These are phyloP conservation scores for Cyberlindnera subsufficiens DNA, from an alignment of 805 yeast species.

Conservation along the genomic window DNA sequence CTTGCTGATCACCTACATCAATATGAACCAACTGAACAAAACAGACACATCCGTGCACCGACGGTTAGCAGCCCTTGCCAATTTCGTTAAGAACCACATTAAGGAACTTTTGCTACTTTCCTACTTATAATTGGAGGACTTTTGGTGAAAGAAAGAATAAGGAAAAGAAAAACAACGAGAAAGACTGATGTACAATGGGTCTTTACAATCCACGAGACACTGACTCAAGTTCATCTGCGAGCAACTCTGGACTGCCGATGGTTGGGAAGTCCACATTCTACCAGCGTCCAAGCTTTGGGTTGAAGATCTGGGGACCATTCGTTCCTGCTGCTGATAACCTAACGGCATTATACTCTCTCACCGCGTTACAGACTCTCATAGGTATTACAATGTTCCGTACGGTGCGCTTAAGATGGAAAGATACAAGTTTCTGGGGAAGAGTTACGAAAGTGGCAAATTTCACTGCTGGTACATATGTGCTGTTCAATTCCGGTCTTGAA, in stretches of 20 bases:
- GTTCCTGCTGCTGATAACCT: slow-evolving; percentile 68
- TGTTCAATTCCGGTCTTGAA: slow-evolving; percentile 55
- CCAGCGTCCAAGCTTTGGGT: slow-evolving; percentile 52
- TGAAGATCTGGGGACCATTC: slow-evolving; percentile 62
- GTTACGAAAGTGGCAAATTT: slow-evolving; percentile 28
- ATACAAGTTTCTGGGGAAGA: slow-evolving; percentile 23
- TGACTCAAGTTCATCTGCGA: not conserved
- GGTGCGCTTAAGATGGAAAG: slow-evolving; percentile 21
- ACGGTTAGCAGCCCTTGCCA: not conserved
- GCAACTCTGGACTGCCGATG: not conserved
- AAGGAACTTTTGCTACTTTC: too few relatives aligned
- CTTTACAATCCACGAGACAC: slow-evolving; percentile 4
- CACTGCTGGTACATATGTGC: slow-evolving; percentile 37
- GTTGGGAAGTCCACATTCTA: slow-evolving; percentile 12
- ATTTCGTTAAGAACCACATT: too few relatives aligned
- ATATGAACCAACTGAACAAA: too few relatives aligned
- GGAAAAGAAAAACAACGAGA: not conserved
- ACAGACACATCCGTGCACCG: not conserved
- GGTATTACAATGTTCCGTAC: slow-evolving; percentile 32
- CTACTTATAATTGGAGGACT: not conserved
- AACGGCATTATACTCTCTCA: slow-evolving; percentile 44
- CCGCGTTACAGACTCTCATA: slow-evolving; percentile 46
- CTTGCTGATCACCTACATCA: too few relatives aligned
- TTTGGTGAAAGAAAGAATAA: not conserved
- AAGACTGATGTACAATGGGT: not conserved